These are phyloP conservation scores for Solanum hybrid DNA, from an alignment of 305 asterid genomes.

Conservation along the genomic window DNA sequence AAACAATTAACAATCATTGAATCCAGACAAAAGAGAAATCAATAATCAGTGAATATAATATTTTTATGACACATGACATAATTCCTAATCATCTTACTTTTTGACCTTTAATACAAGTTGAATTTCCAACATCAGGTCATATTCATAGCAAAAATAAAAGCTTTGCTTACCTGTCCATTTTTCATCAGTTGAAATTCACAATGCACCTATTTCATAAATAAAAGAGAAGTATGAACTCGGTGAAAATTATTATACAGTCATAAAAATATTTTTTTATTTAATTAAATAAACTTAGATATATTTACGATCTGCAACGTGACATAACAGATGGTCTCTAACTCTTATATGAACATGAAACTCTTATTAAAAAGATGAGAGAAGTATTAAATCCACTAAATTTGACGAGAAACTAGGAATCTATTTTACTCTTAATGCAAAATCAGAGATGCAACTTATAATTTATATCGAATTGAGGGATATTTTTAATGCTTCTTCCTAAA, in stretches of 20 bases:
- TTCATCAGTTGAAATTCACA: neutral
- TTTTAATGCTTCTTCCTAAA: rapidly evolving
- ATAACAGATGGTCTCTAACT: no score
- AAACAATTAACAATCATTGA: neutral
- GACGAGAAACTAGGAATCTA: no score
- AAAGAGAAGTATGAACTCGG: neutral
- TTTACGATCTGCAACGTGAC: no score
- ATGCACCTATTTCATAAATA: neutral
- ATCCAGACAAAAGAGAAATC: neutral
- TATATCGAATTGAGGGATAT: no score
- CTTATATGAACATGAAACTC: neutral
- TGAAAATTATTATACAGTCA: no score
- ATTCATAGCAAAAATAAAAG: neutral
- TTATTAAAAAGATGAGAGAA: no score
- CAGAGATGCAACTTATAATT: neutral
- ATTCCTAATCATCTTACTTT: neutral
- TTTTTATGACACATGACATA: neutral
- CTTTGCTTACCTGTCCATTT: neutral
- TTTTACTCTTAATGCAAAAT: no score
- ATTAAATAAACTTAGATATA: no score
- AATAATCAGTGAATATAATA: neutral
- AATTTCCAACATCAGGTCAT: neutral
- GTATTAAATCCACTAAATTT: no score
- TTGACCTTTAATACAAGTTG: neutral
- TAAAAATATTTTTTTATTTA: no score